Conservation (phyloP, 495 filamentous ascomycete genomes). For the Penicillium subrubescens region DNA sequence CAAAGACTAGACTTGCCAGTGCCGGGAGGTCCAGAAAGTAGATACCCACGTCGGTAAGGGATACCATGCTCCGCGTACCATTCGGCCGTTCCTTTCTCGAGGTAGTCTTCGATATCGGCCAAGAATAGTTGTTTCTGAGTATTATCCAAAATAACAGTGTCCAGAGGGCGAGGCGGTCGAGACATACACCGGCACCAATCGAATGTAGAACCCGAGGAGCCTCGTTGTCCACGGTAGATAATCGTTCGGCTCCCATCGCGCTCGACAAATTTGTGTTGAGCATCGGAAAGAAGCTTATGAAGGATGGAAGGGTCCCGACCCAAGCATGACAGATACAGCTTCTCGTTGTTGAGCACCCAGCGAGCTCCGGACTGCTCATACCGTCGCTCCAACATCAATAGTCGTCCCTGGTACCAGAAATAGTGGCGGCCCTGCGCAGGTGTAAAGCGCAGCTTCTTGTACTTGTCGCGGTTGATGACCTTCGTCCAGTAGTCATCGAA, state of each 20-base stretch:
- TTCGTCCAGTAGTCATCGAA: slow-evolving; percentile 54
- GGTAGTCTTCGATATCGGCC: slow-evolving; percentile 84
- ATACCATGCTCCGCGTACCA: slow-evolving; percentile 79
- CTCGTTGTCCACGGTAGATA: slow-evolving; percentile 60
- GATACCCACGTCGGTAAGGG: slow-evolving; percentile 50
- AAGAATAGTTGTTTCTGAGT: slow-evolving; percentile 71
- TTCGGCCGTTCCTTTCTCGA: slow-evolving; percentile 67
- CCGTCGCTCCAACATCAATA: slow-evolving; percentile 57
- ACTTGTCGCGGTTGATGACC: slow-evolving; percentile 49
- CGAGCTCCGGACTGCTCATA: slow-evolving; percentile 30
- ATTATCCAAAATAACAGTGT: slow-evolving; percentile 80
- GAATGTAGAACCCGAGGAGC: slow-evolving; percentile 33
- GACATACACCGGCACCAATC: slow-evolving; percentile 68
- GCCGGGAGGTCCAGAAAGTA: slow-evolving; percentile 51
- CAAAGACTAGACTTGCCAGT: slow-evolving; percentile 57
- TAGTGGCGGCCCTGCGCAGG: slow-evolving; percentile 65
- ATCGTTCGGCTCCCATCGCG: slow-evolving; percentile 64
- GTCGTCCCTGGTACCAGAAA: slow-evolving; percentile 62
- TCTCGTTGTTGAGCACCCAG: slow-evolving; percentile 52
- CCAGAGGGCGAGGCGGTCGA: slow-evolving; percentile 74
- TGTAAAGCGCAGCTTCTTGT: slow-evolving; percentile 64
- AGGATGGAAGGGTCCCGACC: slow-evolving; percentile 67
- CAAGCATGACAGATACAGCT: slow-evolving; percentile 64
- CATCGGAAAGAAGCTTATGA: slow-evolving; percentile 67
- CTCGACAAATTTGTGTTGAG: slow-evolving; percentile 57